Evolutionary conservation across 2,329 filamentous ascomycete species (phyloP), one percentile per base, ranked within the genome.

Genomic region (Chalaropsis thielavioides): DNA sequence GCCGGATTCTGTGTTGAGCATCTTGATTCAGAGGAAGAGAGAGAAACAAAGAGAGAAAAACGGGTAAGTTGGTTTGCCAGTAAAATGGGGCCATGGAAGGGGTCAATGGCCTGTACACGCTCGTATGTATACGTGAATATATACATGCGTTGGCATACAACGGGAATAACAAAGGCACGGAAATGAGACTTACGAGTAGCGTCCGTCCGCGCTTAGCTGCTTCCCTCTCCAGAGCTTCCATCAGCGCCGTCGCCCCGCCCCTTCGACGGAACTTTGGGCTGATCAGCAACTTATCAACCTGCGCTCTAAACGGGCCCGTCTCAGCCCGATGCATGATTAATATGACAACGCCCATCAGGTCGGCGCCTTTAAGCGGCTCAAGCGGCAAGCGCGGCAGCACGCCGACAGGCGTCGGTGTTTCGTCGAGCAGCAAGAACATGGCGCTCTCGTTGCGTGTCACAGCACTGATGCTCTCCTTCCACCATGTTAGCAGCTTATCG

Each of bases 221-320:
- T 71, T 83, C 78, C 3, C 71, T 72, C 71, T 87, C 83, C n/a
- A 86, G 68, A n/a, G 76, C 76, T 24, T 66, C 70, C 73, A 86
- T 78, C 68, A 87, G 70, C 22, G 72, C 71, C 68, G 73, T 78
- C 2, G 81, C 82, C 59, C 81, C 78, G 3, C 83, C 83, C 59
- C 74, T 75, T 1, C 76, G 71, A 7, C 83, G 76, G 69, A 78
- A 79, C 58, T 74, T 74, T 13, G 79, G 80, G 67, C 77, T 78
- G 10, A 86, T 76, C 46, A 87, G 74, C 43, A 87, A 74, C 71
- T 83, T 82, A 72, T 86, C 79, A 1, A 87, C 79, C 10, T 72
- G 69, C 2, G 76, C 82, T 38, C 83, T 75, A 68, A 83, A 83
- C 0, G 78, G 76, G 0, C 78, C 81, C 3, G 83, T 86, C 71